These are phyloP conservation scores for Xylariomycetidae sp. DNA, from an alignment of 2,329 filamentous ascomycete species.

Conservation along the genomic window DNA sequence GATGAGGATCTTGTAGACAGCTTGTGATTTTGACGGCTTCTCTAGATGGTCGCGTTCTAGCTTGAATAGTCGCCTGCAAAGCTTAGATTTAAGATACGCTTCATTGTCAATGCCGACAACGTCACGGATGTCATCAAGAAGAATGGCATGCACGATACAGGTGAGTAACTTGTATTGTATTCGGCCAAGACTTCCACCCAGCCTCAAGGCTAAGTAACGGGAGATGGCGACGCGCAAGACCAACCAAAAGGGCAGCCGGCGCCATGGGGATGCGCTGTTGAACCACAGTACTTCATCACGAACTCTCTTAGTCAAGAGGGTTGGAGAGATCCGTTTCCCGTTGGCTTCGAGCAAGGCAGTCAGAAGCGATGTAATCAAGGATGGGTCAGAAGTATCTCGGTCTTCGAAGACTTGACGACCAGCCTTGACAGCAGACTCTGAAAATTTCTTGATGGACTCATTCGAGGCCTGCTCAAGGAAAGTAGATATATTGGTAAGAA, in stretches of 20 bases:
- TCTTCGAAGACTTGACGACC: conserved; percentile 42
- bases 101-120: conserved; percentile 31
- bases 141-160: conserved; percentile 36
- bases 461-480: conserved; percentile 53
- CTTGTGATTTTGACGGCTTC: conserved; percentile 1
- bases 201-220: conserved; percentile 39
- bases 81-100: conserved; percentile 45
- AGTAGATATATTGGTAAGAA: no score
- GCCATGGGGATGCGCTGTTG: conserved; percentile 50
- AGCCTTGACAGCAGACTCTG: conserved; percentile 47
- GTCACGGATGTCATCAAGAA: conserved; percentile 37
- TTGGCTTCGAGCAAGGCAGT: conserved; percentile 53
- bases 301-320: conserved; percentile 49
- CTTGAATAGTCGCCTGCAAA: conserved; percentile 55
- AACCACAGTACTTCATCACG: conserved; percentile 56
- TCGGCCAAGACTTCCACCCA: conserved; percentile 36
- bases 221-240: conserved; percentile 53
- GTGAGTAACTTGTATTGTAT: conserved; percentile 55
- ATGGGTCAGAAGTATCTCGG: conserved; percentile 52
- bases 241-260: conserved; percentile 57
- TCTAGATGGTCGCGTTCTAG: conserved; percentile 34
- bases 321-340: conserved; percentile 35
- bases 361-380: conserved; percentile 53
- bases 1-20: not conserved
- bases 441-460: conserved; percentile 48